Evolutionary conservation across 352 stramenopile genomes (phyloP).

Genomic region (Phytopythium ostracodes): DNA sequence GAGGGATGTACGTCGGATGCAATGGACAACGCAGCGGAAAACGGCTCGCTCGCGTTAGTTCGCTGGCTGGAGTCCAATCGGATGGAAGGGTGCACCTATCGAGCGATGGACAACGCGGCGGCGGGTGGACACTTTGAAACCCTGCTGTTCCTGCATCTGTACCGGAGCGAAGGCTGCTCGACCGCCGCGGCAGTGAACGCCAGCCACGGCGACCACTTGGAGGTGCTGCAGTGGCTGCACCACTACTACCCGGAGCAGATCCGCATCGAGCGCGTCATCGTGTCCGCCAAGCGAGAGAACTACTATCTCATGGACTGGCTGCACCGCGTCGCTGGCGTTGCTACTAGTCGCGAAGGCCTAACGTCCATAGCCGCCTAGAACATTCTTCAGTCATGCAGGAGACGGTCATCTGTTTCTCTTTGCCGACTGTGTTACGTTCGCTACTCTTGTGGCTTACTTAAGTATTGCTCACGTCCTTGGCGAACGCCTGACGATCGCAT

Average conservation of each 20-base stretch:
- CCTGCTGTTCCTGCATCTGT: slow-evolving; percentile 28
- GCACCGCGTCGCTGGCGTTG: slow-evolving; percentile 8
- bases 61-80: slow-evolving; percentile 26
- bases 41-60: slow-evolving; percentile 18
- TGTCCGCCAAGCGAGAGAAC: slow-evolving; percentile 31
- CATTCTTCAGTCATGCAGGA: background rate
- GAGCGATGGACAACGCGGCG: slow-evolving; percentile 26
- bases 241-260: slow-evolving; percentile 27
- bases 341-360: background rate
- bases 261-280: slow-evolving; percentile 29
- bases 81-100: slow-evolving; percentile 21
- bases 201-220: slow-evolving; percentile 23
- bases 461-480: too few relatives aligned
- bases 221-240: slow-evolving; percentile 31
- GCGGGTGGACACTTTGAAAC: slow-evolving; percentile 28
- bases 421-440: too few relatives aligned
- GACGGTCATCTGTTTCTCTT: too few relatives aligned
- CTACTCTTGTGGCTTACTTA: too few relatives aligned
- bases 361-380: background rate
- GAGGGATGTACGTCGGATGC: slow-evolving; percentile 30
- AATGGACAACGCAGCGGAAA: slow-evolving; percentile 31
- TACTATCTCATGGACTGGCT: slow-evolving; percentile 37
- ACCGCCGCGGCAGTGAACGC: slow-evolving; percentile 25
- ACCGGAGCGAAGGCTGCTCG: slow-evolving; percentile 19
- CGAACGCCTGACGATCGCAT: too few relatives aligned